These are phyloP conservation scores for Phytopythium delawarense DNA, from an alignment of 352 stramenopile genomes.

Conservation along the genomic window DNA sequence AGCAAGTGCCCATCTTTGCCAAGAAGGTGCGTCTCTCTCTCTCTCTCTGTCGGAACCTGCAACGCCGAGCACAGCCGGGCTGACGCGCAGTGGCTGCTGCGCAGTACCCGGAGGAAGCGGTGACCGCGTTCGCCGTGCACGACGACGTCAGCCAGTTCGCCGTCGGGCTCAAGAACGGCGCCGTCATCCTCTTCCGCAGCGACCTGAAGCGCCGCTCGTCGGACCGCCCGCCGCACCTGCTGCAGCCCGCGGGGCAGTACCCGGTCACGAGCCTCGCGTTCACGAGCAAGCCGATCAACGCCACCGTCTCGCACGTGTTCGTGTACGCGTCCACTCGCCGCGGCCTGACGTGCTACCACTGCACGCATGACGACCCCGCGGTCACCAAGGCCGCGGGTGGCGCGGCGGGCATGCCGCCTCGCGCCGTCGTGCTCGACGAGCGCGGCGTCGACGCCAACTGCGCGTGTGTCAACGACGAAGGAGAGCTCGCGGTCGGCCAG, in stretches of 20 bases:
- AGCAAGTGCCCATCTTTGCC: conserved; percentile 82
- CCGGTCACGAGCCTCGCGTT: conserved; percentile 77
- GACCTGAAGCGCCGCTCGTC: conserved; percentile 67
- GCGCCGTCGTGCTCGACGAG: conserved; percentile 77
- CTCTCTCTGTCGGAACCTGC: not conserved
- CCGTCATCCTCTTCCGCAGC: conserved; percentile 78
- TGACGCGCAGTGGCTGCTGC: not conserved
- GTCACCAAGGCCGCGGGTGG: conserved; percentile 68
- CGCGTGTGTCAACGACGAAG: conserved; percentile 81
- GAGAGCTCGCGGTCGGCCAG: conserved; percentile 79
- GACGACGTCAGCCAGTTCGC: conserved; percentile 82
- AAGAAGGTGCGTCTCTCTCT: conserved; percentile 43
- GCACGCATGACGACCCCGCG: conserved; percentile 75
- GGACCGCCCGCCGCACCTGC: conserved; percentile 59
- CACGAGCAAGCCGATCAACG: conserved; percentile 70
- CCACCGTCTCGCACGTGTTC: conserved; percentile 59
- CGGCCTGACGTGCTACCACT: conserved; percentile 83
- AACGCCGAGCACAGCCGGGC: not conserved
- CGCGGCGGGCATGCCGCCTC: conserved; percentile 49
- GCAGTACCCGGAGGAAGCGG: conserved; percentile 78
- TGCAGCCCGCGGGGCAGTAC: conserved; percentile 77
- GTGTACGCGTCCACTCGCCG: conserved; percentile 77
- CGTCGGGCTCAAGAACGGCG: conserved; percentile 77
- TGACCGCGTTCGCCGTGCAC: conserved; percentile 82
- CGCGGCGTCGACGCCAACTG: conserved; percentile 79